These are phyloP conservation scores for Bipolaris zeicola DNA, from an alignment of 2,329 filamentous ascomycete genomes.

Conservation along the genomic window DNA sequence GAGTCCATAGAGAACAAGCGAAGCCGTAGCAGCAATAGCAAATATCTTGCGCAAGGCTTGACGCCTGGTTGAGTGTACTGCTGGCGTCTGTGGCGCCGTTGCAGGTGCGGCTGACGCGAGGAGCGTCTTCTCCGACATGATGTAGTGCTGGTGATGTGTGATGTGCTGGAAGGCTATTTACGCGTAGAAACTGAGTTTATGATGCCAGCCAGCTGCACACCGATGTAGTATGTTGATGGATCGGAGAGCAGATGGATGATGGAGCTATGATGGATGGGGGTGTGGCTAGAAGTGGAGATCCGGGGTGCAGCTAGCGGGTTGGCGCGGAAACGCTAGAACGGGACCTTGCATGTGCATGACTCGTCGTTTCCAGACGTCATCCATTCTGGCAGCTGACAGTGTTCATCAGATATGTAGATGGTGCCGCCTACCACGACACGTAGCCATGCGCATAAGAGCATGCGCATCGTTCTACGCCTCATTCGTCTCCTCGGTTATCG, in stretches of 20 bases:
- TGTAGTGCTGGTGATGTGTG: not conserved
- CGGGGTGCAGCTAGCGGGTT: slow-evolving; percentile 28
- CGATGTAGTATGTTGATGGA: slow-evolving; percentile 11
- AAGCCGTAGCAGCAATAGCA: slow-evolving; percentile 22
- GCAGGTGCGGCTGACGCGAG: slow-evolving; percentile 19
- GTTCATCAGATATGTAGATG: too few species aligned
- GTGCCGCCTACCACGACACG: too few species aligned
- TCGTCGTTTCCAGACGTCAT: slow-evolving; percentile 4
- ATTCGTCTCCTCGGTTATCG: too few species aligned
- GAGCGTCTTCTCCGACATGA: slow-evolving; percentile 34
- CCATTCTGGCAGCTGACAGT: not conserved
- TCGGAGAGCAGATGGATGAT: slow-evolving; percentile 12
- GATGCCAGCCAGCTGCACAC: slow-evolving; percentile 36
- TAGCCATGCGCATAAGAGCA: too few species aligned
- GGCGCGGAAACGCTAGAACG: slow-evolving; percentile 19
- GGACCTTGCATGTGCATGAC: slow-evolving; percentile 21
- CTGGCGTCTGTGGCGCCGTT: slow-evolving; percentile 17
- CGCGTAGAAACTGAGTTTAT: not conserved
- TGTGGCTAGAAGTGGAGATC: slow-evolving; percentile 28
- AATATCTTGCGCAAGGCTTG: slow-evolving; percentile 24
- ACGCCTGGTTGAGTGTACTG: slow-evolving; percentile 20
- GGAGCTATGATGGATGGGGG: slow-evolving; percentile 16
- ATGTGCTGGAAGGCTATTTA: not conserved
- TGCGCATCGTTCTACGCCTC: too few species aligned
- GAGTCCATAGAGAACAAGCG: slow-evolving; percentile 29